Evolutionary conservation across 208 protist genomes (phyloP), one percentile per base, ranked within the genome.

Genomic region (Leishmania aethiopica): DNA sequence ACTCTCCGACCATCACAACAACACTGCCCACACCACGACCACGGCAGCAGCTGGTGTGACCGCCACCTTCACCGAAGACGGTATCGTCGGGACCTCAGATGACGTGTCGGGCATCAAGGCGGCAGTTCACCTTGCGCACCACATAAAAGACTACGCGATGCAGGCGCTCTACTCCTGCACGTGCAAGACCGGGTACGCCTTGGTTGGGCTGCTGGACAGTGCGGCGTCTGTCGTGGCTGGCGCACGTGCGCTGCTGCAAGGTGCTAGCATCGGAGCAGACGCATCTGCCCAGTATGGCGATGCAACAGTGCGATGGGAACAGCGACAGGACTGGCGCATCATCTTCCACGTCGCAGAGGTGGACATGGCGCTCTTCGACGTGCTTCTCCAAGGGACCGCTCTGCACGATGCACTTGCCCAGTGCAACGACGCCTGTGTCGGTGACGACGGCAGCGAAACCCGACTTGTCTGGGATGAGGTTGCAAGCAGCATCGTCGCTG

Each of bases 61-160:
- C 17, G 28, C 67, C 25, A 40, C 81, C 19, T 25, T 72, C 40
- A 67, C 40, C 37, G 49, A 80, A 1, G 69, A 69, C 60, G 35
- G 67, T 10, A 19, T 70, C 70, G 77, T 60, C 5, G 82, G 59
- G 35, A 40, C 73, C 5, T 60, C 70, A 8, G 28, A 73, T 35
- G 57, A 74, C 4, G 32, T 47, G 53, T 77, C 35, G 13, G 73
- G 17, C 32, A 62, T 77, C n/a, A 45, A n/a, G 5, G 73, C 88
- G 37, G 28, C 22, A 17, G 40, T 72, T 57, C 78, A 57, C 7
- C 60, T 83, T 32, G 69, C 81, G 28, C 78, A 51, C 32, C 78
- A 81, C 66, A 75, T 90, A n/a, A 80, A 86, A 51, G 86, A 86
- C 80, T 93, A 91, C 75, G 78, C 86, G 5, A 69, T 89, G 66